These are phyloP conservation scores for Moricandia arvensis DNA, from an alignment of 345 rosid species.

Conservation along the genomic window DNA sequence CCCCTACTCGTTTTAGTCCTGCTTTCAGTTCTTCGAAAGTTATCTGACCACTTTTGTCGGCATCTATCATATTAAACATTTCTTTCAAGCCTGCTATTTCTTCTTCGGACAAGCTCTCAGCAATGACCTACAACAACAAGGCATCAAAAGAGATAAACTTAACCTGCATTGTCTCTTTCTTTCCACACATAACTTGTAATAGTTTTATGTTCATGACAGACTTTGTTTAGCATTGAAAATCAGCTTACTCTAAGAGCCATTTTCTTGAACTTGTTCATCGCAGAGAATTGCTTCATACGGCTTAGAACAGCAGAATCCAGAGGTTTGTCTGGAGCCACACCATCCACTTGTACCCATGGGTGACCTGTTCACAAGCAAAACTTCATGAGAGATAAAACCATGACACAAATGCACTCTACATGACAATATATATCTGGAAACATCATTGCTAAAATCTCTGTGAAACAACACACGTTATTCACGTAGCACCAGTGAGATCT, in stretches of 20 bases:
- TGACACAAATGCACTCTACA: constrained; percentile 14
- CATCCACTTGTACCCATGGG: constrained; percentile 86
- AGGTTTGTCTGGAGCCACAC: constrained; percentile 86
- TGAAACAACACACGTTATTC: too few species aligned
- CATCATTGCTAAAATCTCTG: too few species aligned
- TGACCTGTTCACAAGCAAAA: constrained; percentile 54
- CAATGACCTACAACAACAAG: constrained; percentile 55
- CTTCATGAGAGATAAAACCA: neutral
- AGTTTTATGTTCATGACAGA: too few species aligned
- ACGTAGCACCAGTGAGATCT: too few species aligned
- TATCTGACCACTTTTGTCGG: constrained; percentile 81
- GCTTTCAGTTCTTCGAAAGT: constrained; percentile 83
- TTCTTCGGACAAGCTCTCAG: constrained; percentile 83
- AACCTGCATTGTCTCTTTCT: constrained; percentile 5
- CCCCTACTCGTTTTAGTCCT: constrained; percentile 73
- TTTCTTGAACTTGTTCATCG: constrained; percentile 91
- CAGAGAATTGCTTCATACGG: constrained; percentile 86
- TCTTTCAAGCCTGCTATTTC: constrained; percentile 90
- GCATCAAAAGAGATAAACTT: neutral
- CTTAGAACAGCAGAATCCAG: constrained; percentile 83
- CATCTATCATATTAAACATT: constrained; percentile 87
- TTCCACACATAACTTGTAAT: constrained; percentile 1
- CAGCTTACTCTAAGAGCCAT: constrained; percentile 70
- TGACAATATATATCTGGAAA: neutral
- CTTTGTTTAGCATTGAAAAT: too few species aligned